Base-by-base conservation (phyloP, 345 rosid genomes). In the Lepidium aucheri region DNA sequence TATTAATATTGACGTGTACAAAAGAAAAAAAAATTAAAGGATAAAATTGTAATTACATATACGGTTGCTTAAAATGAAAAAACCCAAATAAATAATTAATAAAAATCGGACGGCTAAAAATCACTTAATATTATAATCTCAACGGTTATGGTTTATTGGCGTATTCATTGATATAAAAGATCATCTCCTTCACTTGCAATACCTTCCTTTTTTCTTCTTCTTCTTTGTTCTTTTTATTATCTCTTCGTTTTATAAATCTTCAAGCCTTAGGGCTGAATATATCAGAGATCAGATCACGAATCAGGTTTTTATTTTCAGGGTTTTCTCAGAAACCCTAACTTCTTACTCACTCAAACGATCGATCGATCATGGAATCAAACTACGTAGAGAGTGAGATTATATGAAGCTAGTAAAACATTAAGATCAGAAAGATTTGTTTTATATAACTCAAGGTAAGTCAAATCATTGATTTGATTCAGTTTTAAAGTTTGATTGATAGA, bases 21-120 rank as follows among this genome's bases (percentile, higher is more conserved):
- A n/a, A n/a, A n/a, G n/a, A 20, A 20, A 20, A 1, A 20, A 20
- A 1, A 20, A 20, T 20, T 20, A 20, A 26, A 26, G 76, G 71
- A 50, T 43, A 51, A 7, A 20, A 11, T 5, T 22, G 72, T 72
- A 50, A 65, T 40, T 57, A 34, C 32, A 4, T 3, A 51, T 24
- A 28, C 34, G 64, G 52, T 63, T 71, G 69, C 69, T 71, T 71
- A 71, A 2, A 45, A 46, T 39, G 18, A 34, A 53, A 72, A 26
- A 64, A 10, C 54, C 18, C 30, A 52, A 40, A 63, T 50, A 57
- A 57, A 20, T 65, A 41, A 43, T 56, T 49, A 26, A 50, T 3
- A 26, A 57, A 57, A 72, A 20, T 72, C 76, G 45, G 28, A 63
- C 70, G 75, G 75, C 46, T 39, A 43, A n/a, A 30, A 47, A 38